A percentile compares a stretch with the other conserved stretches of the same genome.
Evolutionary conservation across 371 early-diverging fungal species (phyloP).

Genomic region (Amoeboaphelidium protococcarum): DNA sequence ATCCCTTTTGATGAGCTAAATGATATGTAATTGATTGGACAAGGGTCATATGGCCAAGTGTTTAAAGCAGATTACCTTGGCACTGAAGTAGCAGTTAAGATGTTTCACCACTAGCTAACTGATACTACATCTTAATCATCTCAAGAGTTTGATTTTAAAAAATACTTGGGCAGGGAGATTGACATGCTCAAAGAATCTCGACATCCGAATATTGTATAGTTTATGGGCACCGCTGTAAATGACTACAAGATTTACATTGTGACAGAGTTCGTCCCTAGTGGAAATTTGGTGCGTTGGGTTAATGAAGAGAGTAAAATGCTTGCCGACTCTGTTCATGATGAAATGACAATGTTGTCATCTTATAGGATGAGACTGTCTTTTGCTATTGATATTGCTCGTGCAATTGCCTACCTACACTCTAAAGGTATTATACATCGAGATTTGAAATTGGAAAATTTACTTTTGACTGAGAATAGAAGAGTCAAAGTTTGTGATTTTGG

Average conservation of each 20-base stretch:
- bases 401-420: conserved; percentile 24
- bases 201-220: conserved; percentile 29
- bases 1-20: neutral
- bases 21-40: neutral
- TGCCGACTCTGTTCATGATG: neutral
- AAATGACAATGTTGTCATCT: neutral
- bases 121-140: too few relatives aligned
- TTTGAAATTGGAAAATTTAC: conserved; percentile 2
- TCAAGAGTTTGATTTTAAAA: conserved; percentile 20
- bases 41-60: neutral
- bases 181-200: conserved; percentile 19
- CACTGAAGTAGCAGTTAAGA: conserved; percentile 30
- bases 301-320: conserved; percentile 4
- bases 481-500: conserved; percentile 29
- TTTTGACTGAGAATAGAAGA: conserved; percentile 1
- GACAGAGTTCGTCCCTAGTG: conserved; percentile 22
- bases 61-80: conserved; percentile 19
- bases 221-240: conserved; percentile 21
- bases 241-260: conserved; percentile 20
- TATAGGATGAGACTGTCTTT: conserved; percentile 6
- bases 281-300: conserved; percentile 14
- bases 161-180: conserved; percentile 24
- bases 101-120: conserved; percentile 14
- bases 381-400: conserved; percentile 24
- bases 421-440: conserved; percentile 6